These are phyloP conservation scores for Dothidotthia symphoricarpi DNA, from an alignment of 2,329 filamentous ascomycete species.

Conservation along the genomic window DNA sequence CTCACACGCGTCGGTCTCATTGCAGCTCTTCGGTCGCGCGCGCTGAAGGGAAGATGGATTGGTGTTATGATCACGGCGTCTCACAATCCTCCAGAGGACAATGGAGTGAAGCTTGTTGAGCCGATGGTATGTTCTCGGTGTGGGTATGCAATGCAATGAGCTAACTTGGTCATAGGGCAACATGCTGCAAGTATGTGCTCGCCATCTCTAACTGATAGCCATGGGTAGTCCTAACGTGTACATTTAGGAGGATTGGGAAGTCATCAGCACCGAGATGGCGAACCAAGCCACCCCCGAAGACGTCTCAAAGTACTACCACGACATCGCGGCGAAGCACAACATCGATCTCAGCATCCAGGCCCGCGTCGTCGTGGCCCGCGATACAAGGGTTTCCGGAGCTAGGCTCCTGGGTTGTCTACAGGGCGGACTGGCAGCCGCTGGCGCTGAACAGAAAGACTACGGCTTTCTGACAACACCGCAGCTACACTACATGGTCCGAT, in stretches of 20 bases:
- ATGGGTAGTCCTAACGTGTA: conserved; percentile 17
- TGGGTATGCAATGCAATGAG: not conserved
- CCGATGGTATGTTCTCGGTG: conserved; percentile 63
- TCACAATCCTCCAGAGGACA: conserved; percentile 64
- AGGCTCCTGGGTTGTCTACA: conserved; percentile 75
- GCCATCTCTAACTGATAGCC: not conserved
- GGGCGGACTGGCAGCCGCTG: conserved; percentile 74
- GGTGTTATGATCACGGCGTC: conserved; percentile 75
- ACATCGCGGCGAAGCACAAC: conserved; percentile 58
- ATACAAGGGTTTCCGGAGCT: conserved; percentile 89
- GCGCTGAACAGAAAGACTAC: conserved; percentile 75
- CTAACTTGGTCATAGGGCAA: conserved; percentile 62
- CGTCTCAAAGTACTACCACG: conserved; percentile 72
- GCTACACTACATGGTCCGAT: conserved; percentile 92
- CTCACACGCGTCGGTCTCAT: conserved; percentile 90
- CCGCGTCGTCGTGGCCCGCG: conserved; percentile 83
- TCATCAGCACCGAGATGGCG: conserved; percentile 81
- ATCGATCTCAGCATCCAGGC: conserved; percentile 68
- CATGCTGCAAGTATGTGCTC: conserved; percentile 65
- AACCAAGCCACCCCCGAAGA: conserved; percentile 76
- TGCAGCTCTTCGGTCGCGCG: conserved; percentile 82
- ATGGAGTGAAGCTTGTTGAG: conserved; percentile 80
- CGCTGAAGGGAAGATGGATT: conserved; percentile 85
- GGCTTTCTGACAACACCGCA: conserved; percentile 96
- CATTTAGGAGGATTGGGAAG: conserved; percentile 75